Evolutionary conservation across 345 rosid species (phyloP).

Genomic region (Eucalyptus pauciflora): DNA sequence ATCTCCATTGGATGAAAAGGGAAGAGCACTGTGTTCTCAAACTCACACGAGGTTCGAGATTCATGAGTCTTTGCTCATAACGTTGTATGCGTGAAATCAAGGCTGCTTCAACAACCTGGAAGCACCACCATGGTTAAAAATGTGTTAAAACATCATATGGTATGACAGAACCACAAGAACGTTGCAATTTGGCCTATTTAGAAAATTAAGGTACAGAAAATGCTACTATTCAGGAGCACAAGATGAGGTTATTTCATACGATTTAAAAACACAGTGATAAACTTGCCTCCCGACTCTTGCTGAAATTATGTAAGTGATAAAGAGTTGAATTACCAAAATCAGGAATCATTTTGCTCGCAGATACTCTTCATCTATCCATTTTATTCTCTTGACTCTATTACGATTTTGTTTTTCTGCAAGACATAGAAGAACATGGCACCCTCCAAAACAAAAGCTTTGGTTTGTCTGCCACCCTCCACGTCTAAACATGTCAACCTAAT

Average conservation of each 20-base stretch:
- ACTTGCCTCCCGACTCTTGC: not conserved
- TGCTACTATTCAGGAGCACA: not conserved
- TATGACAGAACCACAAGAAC: not conserved
- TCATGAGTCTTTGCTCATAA: constrained; percentile 70
- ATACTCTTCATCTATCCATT: not conserved
- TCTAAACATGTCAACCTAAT: not conserved
- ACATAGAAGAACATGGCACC: not conserved
- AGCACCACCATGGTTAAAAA: not conserved
- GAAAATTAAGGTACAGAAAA: not conserved
- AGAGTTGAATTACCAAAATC: not conserved
- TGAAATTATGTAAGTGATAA: not conserved
- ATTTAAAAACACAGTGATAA: not conserved
- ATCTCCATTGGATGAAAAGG: constrained; percentile 3
- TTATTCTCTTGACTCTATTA: not conserved
- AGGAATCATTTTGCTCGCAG: not conserved
- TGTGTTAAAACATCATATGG: not conserved
- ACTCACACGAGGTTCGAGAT: constrained; percentile 98
- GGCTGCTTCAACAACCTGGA: constrained; percentile 90
- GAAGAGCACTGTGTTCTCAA: constrained; percentile 39
- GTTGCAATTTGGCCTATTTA: not conserved
- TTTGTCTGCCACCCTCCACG: not conserved
- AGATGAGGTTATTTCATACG: not conserved
- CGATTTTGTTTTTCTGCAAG: not conserved
- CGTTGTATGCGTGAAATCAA: constrained; percentile 77
- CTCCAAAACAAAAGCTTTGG: not conserved